phyloP scores from a whole-genome alignment of 106 monocot genomes.

The Platanthera zijinensis region DNA sequence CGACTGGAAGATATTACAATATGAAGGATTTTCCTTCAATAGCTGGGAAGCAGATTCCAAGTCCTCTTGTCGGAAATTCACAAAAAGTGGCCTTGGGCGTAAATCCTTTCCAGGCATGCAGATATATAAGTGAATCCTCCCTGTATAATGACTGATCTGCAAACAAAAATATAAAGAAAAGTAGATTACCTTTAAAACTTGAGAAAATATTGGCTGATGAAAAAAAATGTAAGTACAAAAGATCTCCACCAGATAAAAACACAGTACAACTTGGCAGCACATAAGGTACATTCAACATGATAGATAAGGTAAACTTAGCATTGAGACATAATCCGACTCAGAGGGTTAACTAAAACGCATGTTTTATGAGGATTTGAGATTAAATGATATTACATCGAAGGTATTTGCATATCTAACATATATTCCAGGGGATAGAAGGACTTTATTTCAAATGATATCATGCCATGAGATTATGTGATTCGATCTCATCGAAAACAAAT shows the following conservation, averaged over 20 bases:
- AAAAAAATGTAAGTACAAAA: background rate
- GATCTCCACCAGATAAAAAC: background rate
- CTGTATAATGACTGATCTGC: constrained; percentile 86
- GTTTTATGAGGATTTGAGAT: too few species aligned
- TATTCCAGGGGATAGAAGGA: background rate
- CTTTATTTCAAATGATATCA: background rate
- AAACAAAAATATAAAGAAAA: background rate
- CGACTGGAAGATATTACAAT: constrained; percentile 29
- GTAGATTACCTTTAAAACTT: background rate
- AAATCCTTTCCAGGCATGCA: constrained; percentile 54
- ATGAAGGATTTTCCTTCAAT: constrained; percentile 47
- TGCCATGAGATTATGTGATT: background rate
- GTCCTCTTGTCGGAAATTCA: constrained; percentile 88
- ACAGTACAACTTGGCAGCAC: background rate
- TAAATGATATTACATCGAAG: too few species aligned
- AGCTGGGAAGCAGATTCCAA: constrained; percentile 26
- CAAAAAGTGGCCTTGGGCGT: constrained; percentile 70
- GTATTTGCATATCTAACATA: background rate
- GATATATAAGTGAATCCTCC: constrained; percentile 78
- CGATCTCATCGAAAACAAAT: background rate
- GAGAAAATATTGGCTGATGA: background rate
- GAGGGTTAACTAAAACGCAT: background rate
- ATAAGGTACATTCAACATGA: background rate
- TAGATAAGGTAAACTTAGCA: background rate
- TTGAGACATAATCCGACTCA: background rate